Evolutionary conservation across 306 rosid genomes (phyloP), one percentile per base, ranked within the genome.

Genomic region (Neltuma alba): DNA sequence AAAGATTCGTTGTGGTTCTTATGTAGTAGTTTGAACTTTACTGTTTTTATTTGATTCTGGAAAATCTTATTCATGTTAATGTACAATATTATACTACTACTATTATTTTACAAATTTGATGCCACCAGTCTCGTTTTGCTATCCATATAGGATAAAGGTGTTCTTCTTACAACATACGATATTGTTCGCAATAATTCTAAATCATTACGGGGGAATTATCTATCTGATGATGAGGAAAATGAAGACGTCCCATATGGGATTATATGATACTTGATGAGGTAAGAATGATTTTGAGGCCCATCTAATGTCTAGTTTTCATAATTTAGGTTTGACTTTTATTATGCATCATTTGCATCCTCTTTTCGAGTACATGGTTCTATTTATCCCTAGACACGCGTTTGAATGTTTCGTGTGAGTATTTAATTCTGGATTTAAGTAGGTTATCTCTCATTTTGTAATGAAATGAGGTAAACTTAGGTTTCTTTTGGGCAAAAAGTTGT

Each of bases 241-340:
- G 97, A 91, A 57, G 98, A 91, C 65, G 69, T 76, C 37, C 79
- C 52, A 84, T 81, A 20, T 95, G 99, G 99, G 99, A 95, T 86
- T 92, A 95, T 83, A 90, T 95, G 99, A 91, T 95, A 72, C 97
- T 95, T 41, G 99, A 95, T 86, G 99, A 92, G 93, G 99, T 95
- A 70, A 71, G 74, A 28, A 41, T 61, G 48, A 4, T 30, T 55
- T 65, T 70, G 70, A 64, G 76, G 33, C 55, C 69, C 42, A 9
- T n/a, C 42, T 55, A 55, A 37, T 57, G 30, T 57, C 42, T 3
- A 57, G 27, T 21, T 54, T 20, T 54, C 61, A 9, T 54, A 9
- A 21, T 54, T 54, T 54, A 54, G 61, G 61, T 7, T 9, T 20
- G 61, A n/a, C 61, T 54, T 54, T 9, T 57, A 57, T 25, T 25